A percentile compares a stretch with the other conserved stretches of the same genome.
Evolutionary conservation across 2,329 filamentous ascomycete species (phyloP).

Genomic region (Fusarium lyarnte): DNA sequence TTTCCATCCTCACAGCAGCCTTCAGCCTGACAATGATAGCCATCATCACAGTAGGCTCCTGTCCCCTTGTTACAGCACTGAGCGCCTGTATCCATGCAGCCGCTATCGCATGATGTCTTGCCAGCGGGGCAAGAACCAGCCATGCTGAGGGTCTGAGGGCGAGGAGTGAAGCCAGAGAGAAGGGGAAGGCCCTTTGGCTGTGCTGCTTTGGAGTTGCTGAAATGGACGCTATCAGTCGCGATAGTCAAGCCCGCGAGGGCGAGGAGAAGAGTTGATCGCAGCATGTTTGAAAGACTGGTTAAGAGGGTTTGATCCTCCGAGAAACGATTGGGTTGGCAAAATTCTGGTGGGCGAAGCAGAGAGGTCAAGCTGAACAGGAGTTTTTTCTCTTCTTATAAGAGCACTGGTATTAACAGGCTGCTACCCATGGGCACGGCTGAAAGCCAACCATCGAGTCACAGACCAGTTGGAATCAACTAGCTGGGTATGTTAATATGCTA

Average conservation of each 20-base stretch:
- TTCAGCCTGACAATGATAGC: conserved; percentile 42
- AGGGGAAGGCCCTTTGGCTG: conserved; percentile 27
- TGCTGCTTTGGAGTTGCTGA: conserved; percentile 25
- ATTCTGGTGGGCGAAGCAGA: background rate
- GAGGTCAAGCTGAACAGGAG: background rate
- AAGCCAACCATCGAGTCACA: conserved; percentile 15
- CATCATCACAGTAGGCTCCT: conserved; percentile 46
- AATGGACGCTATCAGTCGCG: conserved; percentile 29
- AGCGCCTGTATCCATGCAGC: conserved; percentile 45
- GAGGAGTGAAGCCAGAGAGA: conserved; percentile 35
- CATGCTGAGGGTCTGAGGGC: conserved; percentile 30
- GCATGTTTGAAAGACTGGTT: conserved; percentile 27
- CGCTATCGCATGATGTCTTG: conserved; percentile 42
- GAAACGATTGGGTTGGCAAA: background rate
- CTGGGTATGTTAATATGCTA: conserved; percentile 7
- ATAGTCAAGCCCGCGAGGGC: conserved; percentile 37
- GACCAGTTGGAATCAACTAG: conserved; percentile 18
- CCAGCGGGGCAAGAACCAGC: conserved; percentile 33
- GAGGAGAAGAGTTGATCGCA: conserved; percentile 41
- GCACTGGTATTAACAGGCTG: background rate
- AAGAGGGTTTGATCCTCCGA: background rate
- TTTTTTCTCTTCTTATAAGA: conserved; percentile 27
- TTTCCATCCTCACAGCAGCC: conserved; percentile 49
- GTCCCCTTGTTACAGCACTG: conserved; percentile 45
- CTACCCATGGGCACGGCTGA: conserved; percentile 7